These are phyloP conservation scores for Trichaptum fuscoviolaceum DNA, from an alignment of 768 basidiomycete genomes.

Conservation along the genomic window DNA sequence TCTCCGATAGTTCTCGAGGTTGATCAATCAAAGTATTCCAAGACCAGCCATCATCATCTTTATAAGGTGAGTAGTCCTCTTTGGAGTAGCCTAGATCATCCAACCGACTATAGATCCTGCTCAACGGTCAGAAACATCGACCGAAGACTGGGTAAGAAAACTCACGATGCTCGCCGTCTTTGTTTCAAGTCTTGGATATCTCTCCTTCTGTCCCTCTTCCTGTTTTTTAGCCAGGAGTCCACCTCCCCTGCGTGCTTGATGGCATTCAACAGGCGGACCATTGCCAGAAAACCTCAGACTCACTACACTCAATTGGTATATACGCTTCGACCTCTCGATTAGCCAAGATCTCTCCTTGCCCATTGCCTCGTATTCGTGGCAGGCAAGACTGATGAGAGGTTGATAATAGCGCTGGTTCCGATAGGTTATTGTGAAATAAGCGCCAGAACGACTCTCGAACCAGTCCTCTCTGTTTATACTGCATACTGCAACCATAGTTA, in stretches of 20 bases:
- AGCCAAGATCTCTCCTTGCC: not conserved
- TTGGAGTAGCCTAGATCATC: not conserved
- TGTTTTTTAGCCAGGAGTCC: not conserved
- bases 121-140: not conserved
- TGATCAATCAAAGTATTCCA: not conserved
- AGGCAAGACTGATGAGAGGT: not conserved
- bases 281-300: not conserved
- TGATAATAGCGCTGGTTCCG: not conserved
- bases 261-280: not conserved
- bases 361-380: not conserved
- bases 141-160: not conserved
- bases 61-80: not conserved
- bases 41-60: not conserved
- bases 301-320: not conserved
- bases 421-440: not conserved
- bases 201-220: not conserved
- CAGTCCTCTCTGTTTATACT: not conserved
- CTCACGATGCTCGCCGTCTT: not conserved
- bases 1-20: not conserved
- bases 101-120: not conserved
- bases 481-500: not conserved
- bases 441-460: not conserved
- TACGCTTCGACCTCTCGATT: not conserved
- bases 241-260: not conserved
- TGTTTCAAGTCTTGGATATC: not conserved